Evolutionary conservation across 177 flowering plant genomes (phyloP).

Genomic region (Telopea speciosissima): DNA sequence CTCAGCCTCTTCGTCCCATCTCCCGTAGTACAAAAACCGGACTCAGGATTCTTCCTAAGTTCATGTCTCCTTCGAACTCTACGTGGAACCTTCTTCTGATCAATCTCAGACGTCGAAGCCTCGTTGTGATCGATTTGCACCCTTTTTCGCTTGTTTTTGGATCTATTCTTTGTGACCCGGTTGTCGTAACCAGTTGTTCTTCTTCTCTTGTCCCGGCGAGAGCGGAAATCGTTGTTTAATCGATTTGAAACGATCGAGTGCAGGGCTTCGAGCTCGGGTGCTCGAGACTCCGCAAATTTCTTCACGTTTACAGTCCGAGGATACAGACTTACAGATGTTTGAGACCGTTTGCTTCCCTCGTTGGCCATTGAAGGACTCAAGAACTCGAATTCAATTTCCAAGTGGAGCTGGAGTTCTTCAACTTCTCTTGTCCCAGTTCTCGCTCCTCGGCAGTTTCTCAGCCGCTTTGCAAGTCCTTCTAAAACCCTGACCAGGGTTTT

Average conservation of each 20-base stretch:
- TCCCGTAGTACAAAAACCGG: slow-evolving; percentile 51
- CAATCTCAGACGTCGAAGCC: slow-evolving; percentile 15
- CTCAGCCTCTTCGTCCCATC: slow-evolving; percentile 92
- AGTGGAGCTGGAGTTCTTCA: too few relatives aligned
- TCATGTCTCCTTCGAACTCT: slow-evolving; percentile 52
- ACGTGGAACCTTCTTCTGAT: slow-evolving; percentile 37
- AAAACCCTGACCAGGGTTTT: too few relatives aligned
- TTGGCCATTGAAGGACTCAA: background rate
- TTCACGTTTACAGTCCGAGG: slow-evolving; percentile 57
- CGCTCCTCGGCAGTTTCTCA: too few relatives aligned
- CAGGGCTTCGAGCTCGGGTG: slow-evolving; percentile 62
- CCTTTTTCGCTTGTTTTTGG: slow-evolving; percentile 29
- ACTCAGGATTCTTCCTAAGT: slow-evolving; percentile 43
- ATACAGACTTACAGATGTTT: slow-evolving; percentile 18
- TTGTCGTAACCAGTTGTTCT: slow-evolving; percentile 62
- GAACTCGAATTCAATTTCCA: background rate
- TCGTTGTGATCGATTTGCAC: slow-evolving; percentile 14
- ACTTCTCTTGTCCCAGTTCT: too few relatives aligned
- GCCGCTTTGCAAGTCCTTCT: too few relatives aligned
- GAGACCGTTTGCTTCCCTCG: slow-evolving; percentile 2
- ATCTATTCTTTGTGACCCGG: slow-evolving; percentile 30
- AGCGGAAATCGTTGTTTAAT: slow-evolving; percentile 47
- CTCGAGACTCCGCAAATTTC: slow-evolving; percentile 62
- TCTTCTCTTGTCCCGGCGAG: slow-evolving; percentile 59
- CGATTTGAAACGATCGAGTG: slow-evolving; percentile 46